Percentiles rank a stretch among this genome's conserved stretches.
Conservation (phyloP, 176 grass and related monocot genomes). For the Hordeum marinum region DNA sequence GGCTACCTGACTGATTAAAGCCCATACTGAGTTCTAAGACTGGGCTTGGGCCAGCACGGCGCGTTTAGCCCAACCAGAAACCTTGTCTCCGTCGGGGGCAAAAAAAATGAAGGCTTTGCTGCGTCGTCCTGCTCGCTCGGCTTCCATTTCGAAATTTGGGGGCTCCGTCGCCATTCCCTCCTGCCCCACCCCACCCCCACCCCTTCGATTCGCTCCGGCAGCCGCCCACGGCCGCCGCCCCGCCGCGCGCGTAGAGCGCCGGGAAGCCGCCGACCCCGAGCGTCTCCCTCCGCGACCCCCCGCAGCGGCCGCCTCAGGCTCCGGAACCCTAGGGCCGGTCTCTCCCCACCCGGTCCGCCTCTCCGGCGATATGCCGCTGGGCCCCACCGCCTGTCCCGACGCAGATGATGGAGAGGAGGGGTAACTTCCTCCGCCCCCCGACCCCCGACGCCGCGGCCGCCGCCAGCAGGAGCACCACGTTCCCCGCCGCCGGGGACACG, state of each 20-base stretch:
- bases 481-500: slow-evolving; percentile 29
- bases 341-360: background rate
- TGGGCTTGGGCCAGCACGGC: background rate
- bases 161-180: slow-evolving; percentile 7
- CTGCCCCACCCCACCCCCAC: background rate
- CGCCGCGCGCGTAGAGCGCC: background rate
- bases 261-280: background rate
- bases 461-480: slow-evolving; percentile 7
- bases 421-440: slow-evolving; percentile 51
- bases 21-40: background rate
- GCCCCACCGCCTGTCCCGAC: slow-evolving; percentile 6
- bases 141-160: slow-evolving; percentile 50
- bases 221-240: background rate
- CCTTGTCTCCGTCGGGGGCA: background rate
- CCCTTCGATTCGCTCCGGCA: slow-evolving; percentile 20
- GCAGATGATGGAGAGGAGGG: slow-evolving; percentile 63
- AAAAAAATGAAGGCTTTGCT: background rate
- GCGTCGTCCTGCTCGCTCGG: slow-evolving; percentile 9
- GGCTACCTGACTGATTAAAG: no score
- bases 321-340: slow-evolving; percentile 32
- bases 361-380: slow-evolving; percentile 54
- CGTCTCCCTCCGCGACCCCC: background rate
- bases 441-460: background rate
- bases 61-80: background rate
- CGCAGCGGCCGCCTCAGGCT: background rate